Base-by-base conservation (phyloP, 306 rosid species). In the Vigna angularis region DNA sequence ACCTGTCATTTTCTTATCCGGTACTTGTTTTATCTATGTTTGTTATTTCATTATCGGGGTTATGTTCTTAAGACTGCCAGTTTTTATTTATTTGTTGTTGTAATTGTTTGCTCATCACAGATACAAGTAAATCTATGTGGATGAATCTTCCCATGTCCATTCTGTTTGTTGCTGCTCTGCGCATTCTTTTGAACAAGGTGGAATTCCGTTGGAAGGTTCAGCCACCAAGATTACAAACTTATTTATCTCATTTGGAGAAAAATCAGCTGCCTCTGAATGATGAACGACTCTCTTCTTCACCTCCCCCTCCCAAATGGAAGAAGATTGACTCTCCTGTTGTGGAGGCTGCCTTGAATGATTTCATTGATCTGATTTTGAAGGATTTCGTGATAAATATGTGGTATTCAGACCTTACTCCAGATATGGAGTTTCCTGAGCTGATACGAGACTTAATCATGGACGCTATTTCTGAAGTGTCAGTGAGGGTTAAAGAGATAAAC, bases 91-190 rank as follows among this genome's bases (percentile, higher is more conserved):
- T 49, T 40, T 32, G 1, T 45, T 13, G 10, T 22, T 68, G 26
- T 40, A 0, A 30, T 30, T 59, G 66, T 42, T 64, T 64, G 58
- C 52, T 59, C 63, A 45, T 70, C 79, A 45, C 89, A 96, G 99
- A 96, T 87, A 90, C 99, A 7, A 96, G 99, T 83, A 93, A 96
- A 79, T 93, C 99, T 68, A 91, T 91, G 98, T 90, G 94, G 98
- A 91, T 93, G 97, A 96, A 96, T 85, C 26, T 91, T 51, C 99
- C 99, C 26, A 75, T 96, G 70, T 83, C 99, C 59, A 78, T 96
- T 82, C 76, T 96, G 47, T 77, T 93, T 50, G 90, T 87, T 30
- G 75, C 74, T 72, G 90, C 73, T 57, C 13, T 96, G 58, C 97
- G 96, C n/a, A 76, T 91, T 82, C 85, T 96, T 62, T 64, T 83